Evolutionary conservation across 1,284 basidiomycete species (phyloP).

Genomic region (Ustilago shanxiensis): DNA sequence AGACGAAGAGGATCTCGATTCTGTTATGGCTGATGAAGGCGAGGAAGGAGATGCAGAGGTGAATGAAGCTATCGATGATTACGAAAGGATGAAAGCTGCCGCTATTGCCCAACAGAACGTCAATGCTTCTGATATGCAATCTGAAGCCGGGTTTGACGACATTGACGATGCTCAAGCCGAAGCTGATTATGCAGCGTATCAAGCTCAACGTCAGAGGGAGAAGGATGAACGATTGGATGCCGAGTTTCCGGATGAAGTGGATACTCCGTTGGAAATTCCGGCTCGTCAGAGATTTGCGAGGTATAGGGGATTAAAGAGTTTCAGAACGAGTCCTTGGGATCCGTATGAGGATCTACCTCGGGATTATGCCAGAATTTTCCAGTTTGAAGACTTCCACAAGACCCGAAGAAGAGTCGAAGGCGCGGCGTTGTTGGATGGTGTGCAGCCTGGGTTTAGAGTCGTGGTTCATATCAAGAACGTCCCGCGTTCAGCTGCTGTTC

Average conservation of each 20-base stretch:
- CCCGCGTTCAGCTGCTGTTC: conserved; percentile 53
- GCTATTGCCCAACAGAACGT: conserved; percentile 71
- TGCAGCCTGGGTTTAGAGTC: conserved; percentile 55
- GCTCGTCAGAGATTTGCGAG: conserved; percentile 90
- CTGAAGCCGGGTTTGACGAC: conserved; percentile 39
- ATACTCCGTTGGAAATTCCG: conserved; percentile 89
- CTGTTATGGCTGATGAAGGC: conserved; percentile 77
- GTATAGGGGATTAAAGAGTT: conserved; percentile 89
- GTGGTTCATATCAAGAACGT: conserved; percentile 58
- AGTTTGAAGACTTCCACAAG: conserved; percentile 92
- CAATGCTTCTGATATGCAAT: conserved; percentile 25
- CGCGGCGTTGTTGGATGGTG: conserved; percentile 58
- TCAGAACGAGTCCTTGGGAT: conserved; percentile 97
- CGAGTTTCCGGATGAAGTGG: conserved; percentile 95
- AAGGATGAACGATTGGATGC: conserved; percentile 81
- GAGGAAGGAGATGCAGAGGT: conserved; percentile 76
- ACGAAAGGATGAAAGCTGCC: conserved; percentile 81
- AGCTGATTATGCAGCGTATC: conserved; percentile 75
- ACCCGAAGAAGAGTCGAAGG: conserved; percentile 81
- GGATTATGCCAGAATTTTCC: conserved; percentile 95
- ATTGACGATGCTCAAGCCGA: conserved; percentile 76
- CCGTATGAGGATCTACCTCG: conserved; percentile 94
- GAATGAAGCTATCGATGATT: conserved; percentile 82
- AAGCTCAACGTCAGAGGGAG: conserved; percentile 84
- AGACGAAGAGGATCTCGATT: conserved; percentile 84